Percentiles rank a stretch among this genome's conserved stretches.
Evolutionary conservation across 1,284 basidiomycete genomes (phyloP).

Genomic region (Ganoderma boninense): DNA sequence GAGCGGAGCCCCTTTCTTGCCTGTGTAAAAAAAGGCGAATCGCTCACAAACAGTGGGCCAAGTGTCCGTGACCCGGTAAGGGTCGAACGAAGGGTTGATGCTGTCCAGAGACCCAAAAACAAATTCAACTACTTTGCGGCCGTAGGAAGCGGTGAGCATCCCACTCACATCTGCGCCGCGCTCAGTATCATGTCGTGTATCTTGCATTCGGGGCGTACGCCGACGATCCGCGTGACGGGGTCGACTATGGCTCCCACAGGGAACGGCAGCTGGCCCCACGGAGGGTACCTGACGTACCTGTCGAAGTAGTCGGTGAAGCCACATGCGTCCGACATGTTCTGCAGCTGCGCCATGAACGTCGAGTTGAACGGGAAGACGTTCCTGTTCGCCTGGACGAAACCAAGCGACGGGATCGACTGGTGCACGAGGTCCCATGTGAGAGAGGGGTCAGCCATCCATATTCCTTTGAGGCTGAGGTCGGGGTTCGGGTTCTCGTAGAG

Average conservation of each 20-base stretch:
- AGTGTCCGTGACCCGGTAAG: slow-evolving; percentile 48
- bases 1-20: neutral
- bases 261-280: slow-evolving; percentile 56
- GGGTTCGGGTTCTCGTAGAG: slow-evolving; percentile 48
- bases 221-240: slow-evolving; percentile 34
- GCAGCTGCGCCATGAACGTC: slow-evolving; percentile 43
- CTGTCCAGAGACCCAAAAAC: neutral
- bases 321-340: slow-evolving; percentile 47
- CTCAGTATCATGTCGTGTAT: slow-evolving; percentile 49
- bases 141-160: neutral
- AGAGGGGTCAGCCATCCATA: slow-evolving; percentile 50
- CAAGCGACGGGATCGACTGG: slow-evolving; percentile 48
- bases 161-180: slow-evolving; percentile 36
- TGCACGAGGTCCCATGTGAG: slow-evolving; percentile 47
- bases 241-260: slow-evolving; percentile 47
- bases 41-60: slow-evolving; percentile 44
- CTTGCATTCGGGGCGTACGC: slow-evolving; percentile 47
- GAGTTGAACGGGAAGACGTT: slow-evolving; percentile 58
- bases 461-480: slow-evolving; percentile 47
- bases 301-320: slow-evolving; percentile 51
- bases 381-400: slow-evolving; percentile 55
- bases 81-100: slow-evolving; percentile 64
- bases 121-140: too few species aligned
- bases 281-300: slow-evolving; percentile 48
- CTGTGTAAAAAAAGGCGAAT: neutral